Base-by-base conservation (phyloP, 2,329 filamentous ascomycete genomes). In the Pestalotiopsis sp. region DNA sequence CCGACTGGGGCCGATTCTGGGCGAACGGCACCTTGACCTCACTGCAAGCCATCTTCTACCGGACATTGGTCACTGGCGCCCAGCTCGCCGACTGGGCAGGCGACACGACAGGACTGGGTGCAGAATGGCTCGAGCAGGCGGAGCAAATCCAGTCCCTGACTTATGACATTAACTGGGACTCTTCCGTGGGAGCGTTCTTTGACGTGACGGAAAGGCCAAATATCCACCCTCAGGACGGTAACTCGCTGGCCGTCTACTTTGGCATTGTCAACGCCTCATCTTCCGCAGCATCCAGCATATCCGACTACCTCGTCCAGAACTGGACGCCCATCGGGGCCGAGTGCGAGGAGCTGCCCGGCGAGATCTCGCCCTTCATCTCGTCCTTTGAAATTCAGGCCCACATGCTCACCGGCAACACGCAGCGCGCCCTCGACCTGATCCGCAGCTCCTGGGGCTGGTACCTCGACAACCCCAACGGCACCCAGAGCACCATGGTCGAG, bases 401-500 rank as follows among this genome's bases (percentile, higher is more conserved):
- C 72, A 79, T 90, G 4, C 76, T 80, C 0, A 83, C 83, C 0
- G 80, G 82, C 0, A 80, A 83, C 68, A 75, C 87, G 1, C 75
- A 78, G 7, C 84, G 88, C 45, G 87, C 88, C 0, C 77, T 91
- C 0, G 81, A 86, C 12, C 82, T 91, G 17, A 85, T 90, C 39
- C 84, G 87, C 5, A 79, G 79, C 9, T 82, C 81, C 63, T 91
- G 88, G 88, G 88, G 88, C 12, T 89, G 87, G 86, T 90, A 90
- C 72, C 77, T 88, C 17, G 80, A 84, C 69, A 83, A 89, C 68
- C 82, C 84, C 1, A 85, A 87, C 71, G 87, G 87, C n/a, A 90
- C 88, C 0, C 80, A 84, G 68, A 86, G 83, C 57, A 90, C 89
- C 0, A 83, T 87, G 23, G 83, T 90, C 31, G 89, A 91, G 75